phyloP scores from a whole-genome alignment of 2,329 filamentous ascomycete genomes.

The Rhinocladiella similis region DNA sequence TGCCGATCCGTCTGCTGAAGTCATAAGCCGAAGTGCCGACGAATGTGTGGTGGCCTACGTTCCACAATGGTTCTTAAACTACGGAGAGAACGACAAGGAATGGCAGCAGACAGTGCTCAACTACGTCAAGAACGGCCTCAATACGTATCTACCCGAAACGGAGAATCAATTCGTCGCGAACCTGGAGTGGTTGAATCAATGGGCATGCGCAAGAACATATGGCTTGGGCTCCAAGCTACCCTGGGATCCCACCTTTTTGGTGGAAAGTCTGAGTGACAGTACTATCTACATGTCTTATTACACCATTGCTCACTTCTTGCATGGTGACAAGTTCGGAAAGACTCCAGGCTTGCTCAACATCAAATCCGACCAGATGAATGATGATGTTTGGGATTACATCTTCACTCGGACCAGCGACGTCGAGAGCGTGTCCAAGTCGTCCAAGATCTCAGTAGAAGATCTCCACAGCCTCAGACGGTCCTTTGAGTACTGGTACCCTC shows the following conservation, averaged over 20 bases:
- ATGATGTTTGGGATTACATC: conserved; percentile 95
- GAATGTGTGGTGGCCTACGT: conserved; percentile 91
- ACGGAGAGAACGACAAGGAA: conserved; percentile 75
- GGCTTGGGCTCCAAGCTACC: conserved; percentile 92
- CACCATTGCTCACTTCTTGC: conserved; percentile 64
- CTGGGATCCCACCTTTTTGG: conserved; percentile 87
- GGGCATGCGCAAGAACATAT: conserved; percentile 90
- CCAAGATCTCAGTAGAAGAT: conserved; percentile 70
- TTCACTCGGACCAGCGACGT: conserved; percentile 74
- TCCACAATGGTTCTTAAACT: conserved; percentile 98
- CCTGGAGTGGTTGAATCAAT: conserved; percentile 89
- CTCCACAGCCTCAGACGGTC: conserved; percentile 82
- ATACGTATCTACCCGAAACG: conserved; percentile 77
- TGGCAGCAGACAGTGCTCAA: conserved; percentile 78
- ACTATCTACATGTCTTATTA: conserved; percentile 78
- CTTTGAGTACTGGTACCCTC: conserved; percentile 95
- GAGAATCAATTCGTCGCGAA: conserved; percentile 81
- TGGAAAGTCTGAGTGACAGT: conserved; percentile 88
- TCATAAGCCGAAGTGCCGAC: conserved; percentile 85
- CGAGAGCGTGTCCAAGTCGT: conserved; percentile 64
- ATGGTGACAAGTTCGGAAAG: conserved; percentile 83
- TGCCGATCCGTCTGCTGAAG: conserved; percentile 86
- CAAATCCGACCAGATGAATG: conserved; percentile 81
- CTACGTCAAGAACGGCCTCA: conserved; percentile 70
- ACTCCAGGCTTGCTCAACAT: conserved; percentile 68